Base-by-base conservation (phyloP, 768 basidiomycete genomes). In the Russula emetica region DNA sequence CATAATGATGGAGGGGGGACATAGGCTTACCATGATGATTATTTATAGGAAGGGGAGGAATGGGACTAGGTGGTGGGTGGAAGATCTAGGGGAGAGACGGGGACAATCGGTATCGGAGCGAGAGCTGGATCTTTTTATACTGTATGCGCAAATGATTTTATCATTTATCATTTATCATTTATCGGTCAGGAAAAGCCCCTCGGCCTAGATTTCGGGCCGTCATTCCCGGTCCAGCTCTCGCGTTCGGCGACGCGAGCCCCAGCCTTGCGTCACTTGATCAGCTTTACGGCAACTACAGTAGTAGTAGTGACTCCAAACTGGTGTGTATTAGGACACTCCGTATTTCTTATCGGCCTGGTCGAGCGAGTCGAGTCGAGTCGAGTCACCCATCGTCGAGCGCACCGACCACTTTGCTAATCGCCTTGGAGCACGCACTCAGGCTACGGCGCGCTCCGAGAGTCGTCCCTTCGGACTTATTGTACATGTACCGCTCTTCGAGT, bases 81-180 rank as follows among this genome's bases (percentile, higher is more conserved):
- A 55, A 53, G 55, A 61, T 47, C 47, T 30, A 47, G 30, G 34
- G 34, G 42, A 55, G 45, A 50, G 53, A 63, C 9, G 30, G 49
- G 53, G 53, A 55, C 30, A 26, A 60, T 51, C 36, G 54, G 61
- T 58, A 63, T 54, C 52, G 62, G 62, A 58, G 51, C 3, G 18
- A 24, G 10, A 24, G 57, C n/a, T 32, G 32, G 20, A 44, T 26
- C 38, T 28, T 59, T 36, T 58, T 67, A 67, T 22, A n/a, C n/a
- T n/a, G 45, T 47, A 14, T 14, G 22, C 45, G 10, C 1, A 28
- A 20, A 34, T n/a, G n/a, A n/a, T n/a, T n/a, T n/a, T n/a, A n/a
- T n/a, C n/a, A 54, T 49, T 60, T 60, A 57, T 67, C 58, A 28
- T 60, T 44, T 36, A 65, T 67, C 66, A 26, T 59, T 44, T 36